Conservation (phyloP, 192 early-diverging fungal genomes). For the Gonapodya sp. region DNA sequence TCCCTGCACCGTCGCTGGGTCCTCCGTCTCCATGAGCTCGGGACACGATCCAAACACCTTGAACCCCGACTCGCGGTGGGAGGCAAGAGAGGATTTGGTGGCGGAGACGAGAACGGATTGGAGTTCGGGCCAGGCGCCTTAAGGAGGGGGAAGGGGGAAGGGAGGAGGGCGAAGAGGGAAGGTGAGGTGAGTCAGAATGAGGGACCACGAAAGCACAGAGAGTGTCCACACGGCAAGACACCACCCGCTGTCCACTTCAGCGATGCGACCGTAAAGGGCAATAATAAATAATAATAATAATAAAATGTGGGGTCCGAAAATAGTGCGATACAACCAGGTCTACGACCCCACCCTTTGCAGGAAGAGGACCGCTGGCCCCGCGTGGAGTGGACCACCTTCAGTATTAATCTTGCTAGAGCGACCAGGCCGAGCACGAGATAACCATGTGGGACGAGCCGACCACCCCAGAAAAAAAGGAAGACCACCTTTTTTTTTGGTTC, state of each 20-base stretch:
- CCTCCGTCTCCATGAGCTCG: slow-evolving; percentile 61
- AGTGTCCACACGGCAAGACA: too few species aligned
- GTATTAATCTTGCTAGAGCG: not conserved
- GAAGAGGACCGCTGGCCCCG: not conserved
- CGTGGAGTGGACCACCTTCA: not conserved
- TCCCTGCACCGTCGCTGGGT: slow-evolving; percentile 22
- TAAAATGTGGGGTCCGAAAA: not conserved
- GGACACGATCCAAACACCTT: slow-evolving; percentile 80
- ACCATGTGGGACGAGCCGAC: not conserved
- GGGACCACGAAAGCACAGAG: too few species aligned
- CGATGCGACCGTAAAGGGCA: not conserved
- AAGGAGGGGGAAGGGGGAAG: not conserved
- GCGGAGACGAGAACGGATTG: slow-evolving; percentile 70
- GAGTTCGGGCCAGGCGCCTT: slow-evolving; percentile 75
- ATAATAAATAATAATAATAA: not conserved
- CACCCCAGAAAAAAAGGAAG: not conserved
- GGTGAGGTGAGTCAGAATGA: too few species aligned
- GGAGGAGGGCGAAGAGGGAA: too few species aligned
- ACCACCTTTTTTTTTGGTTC: too few species aligned
- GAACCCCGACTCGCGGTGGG: slow-evolving; percentile 80
- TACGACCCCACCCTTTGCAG: too few species aligned
- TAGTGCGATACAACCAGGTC: not conserved
- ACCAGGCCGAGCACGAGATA: not conserved
- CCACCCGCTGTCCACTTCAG: too few species aligned
- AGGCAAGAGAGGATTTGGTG: slow-evolving; percentile 60